Conservation (phyloP, 2,329 filamentous ascomycete genomes). For the Corinectria fuckeliana region DNA sequence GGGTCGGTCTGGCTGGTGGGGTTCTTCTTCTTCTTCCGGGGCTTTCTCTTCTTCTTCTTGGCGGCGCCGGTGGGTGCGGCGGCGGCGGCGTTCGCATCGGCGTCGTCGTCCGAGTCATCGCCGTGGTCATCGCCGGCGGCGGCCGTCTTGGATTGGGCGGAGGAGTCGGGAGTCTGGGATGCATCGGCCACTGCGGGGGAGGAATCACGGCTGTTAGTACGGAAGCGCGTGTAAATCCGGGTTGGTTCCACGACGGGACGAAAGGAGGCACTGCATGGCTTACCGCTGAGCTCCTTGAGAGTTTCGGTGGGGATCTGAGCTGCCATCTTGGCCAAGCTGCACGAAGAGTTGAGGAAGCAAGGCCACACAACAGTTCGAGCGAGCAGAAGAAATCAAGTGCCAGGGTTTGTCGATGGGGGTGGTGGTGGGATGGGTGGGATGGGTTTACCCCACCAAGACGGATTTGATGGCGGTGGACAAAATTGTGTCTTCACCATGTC, state of each 20-base stretch:
- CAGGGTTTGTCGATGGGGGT: slow-evolving; percentile 18
- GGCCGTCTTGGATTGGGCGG: slow-evolving; percentile 47
- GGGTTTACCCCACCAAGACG: slow-evolving; percentile 34
- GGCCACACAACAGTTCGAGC: slow-evolving; percentile 20
- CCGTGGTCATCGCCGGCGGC: slow-evolving; percentile 53
- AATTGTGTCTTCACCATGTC: slow-evolving; percentile 8
- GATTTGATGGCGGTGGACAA: slow-evolving; percentile 22
- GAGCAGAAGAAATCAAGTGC: slow-evolving; percentile 33
- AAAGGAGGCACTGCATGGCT: neutral
- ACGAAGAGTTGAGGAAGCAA: slow-evolving; percentile 20
- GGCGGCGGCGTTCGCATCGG: slow-evolving; percentile 49
- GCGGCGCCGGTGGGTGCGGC: slow-evolving; percentile 48
- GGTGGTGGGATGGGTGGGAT: slow-evolving; percentile 23
- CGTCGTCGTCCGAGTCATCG: slow-evolving; percentile 61
- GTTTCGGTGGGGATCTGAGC: slow-evolving; percentile 51
- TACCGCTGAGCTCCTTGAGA: slow-evolving; percentile 53
- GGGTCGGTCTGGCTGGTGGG: slow-evolving; percentile 76
- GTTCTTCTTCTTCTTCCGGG: slow-evolving; percentile 82
- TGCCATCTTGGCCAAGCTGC: slow-evolving; percentile 47
- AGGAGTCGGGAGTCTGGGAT: slow-evolving; percentile 49
- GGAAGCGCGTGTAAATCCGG: neutral
- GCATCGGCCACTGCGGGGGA: slow-evolving; percentile 48
- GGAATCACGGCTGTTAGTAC: slow-evolving; percentile 7
- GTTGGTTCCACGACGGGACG: neutral
- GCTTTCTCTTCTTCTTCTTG: slow-evolving; percentile 76